Percentiles rank a stretch among this genome's conserved stretches.
Conservation (phyloP, 495 filamentous ascomycete species). For the Tuber magnatum region DNA sequence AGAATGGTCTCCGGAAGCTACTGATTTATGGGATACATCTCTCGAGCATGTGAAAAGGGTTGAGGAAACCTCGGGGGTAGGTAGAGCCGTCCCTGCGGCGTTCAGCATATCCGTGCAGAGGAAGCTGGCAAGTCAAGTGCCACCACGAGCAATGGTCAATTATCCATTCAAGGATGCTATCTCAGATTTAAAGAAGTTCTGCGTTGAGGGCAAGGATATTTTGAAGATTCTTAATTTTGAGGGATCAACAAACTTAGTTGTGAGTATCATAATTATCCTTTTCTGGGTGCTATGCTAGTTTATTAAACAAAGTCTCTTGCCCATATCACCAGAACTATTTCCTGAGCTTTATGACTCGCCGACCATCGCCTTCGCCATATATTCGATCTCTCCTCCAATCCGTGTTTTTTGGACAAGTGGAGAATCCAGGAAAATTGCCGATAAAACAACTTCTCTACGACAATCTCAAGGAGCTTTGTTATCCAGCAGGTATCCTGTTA, state of each 20-base stretch:
- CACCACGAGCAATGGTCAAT: slow-evolving; percentile 80
- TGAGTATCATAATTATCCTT: slow-evolving; percentile 44
- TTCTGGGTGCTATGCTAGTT: not conserved
- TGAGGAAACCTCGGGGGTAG: slow-evolving; percentile 53
- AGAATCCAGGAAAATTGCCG: slow-evolving; percentile 57
- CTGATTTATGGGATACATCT: slow-evolving; percentile 45
- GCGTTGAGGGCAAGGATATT: slow-evolving; percentile 63
- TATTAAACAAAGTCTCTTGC: slow-evolving; percentile 8
- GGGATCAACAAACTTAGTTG: slow-evolving; percentile 61
- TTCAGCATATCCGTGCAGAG: slow-evolving; percentile 90
- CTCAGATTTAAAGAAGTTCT: slow-evolving; percentile 60
- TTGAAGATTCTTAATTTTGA: slow-evolving; percentile 60
- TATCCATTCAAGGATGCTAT: slow-evolving; percentile 65
- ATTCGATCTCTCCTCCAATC: slow-evolving; percentile 73
- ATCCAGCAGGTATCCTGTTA: slow-evolving; percentile 64
- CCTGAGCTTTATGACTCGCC: slow-evolving; percentile 64
- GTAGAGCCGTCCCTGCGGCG: slow-evolving; percentile 60
- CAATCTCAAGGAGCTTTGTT: slow-evolving; percentile 66
- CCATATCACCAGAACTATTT: slow-evolving; percentile 53
- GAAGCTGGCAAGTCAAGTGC: slow-evolving; percentile 80
- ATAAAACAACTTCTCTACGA: slow-evolving; percentile 69
- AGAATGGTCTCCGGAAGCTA: slow-evolving; percentile 44
- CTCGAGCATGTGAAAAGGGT: slow-evolving; percentile 48
- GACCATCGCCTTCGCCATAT: slow-evolving; percentile 75
- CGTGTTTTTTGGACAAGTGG: slow-evolving; percentile 64